Evolutionary conservation across 2,329 filamentous ascomycete genomes (phyloP).

Genomic region (Penicillium sp.): DNA sequence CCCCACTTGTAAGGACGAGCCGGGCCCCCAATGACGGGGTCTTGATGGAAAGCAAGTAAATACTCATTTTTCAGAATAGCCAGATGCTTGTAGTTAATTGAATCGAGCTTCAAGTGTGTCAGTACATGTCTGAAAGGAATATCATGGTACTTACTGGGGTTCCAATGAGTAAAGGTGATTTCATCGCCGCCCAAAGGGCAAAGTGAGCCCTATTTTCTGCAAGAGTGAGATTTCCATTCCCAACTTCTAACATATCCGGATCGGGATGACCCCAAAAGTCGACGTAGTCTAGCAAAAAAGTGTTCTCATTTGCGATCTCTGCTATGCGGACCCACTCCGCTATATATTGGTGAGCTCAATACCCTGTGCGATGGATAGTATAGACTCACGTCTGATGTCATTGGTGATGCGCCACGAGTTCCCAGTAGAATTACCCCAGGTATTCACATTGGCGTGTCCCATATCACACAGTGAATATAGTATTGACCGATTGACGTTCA

Average conservation of each 20-base stretch:
- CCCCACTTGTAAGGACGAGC: conserved; percentile 47
- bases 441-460: conserved; percentile 53
- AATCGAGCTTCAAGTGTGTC: conserved; percentile 30
- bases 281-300: conserved; percentile 47
- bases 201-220: conserved; percentile 54
- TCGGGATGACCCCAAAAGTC: conserved; percentile 56
- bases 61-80: conserved; percentile 46
- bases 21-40: conserved; percentile 43
- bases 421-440: conserved; percentile 53
- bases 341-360: conserved; percentile 1
- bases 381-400: conserved; percentile 33
- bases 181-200: conserved; percentile 55
- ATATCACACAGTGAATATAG: conserved; percentile 57
- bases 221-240: conserved; percentile 50
- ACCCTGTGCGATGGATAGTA: neutral
- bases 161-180: conserved; percentile 54
- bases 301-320: conserved; percentile 53
- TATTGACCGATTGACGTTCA: conserved; percentile 48
- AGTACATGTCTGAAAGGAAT: neutral
- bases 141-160: conserved; percentile 28
- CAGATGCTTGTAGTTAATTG: conserved; percentile 39
- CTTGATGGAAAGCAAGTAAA: conserved; percentile 50
- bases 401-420: conserved; percentile 48
- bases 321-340: conserved; percentile 33
- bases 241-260: conserved; percentile 54